These are phyloP conservation scores for Graphiopsis chlorocephala DNA, from an alignment of 2,329 filamentous ascomycete genomes.

Conservation along the genomic window DNA sequence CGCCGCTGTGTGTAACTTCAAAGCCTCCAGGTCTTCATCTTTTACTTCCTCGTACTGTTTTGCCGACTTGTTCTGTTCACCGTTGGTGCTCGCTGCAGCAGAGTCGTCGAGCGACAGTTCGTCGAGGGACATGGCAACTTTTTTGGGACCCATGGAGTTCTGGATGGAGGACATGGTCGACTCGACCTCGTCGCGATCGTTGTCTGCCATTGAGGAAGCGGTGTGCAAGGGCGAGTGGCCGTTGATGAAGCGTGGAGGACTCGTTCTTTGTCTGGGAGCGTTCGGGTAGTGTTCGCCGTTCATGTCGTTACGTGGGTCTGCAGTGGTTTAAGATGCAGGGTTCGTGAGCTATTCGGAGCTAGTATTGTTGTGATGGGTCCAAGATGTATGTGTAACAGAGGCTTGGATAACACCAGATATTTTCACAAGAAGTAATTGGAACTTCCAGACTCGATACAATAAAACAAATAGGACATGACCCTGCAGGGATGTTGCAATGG, in stretches of 20 bases:
- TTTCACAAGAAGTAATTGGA: constrained; percentile 35
- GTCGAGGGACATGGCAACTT: constrained; percentile 46
- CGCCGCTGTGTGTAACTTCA: constrained; percentile 34
- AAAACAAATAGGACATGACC: constrained; percentile 36
- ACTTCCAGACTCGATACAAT: constrained; percentile 33
- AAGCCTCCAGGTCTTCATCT: constrained; percentile 42
- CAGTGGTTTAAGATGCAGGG: not conserved
- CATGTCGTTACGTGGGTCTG: constrained; percentile 36
- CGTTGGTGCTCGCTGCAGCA: not conserved
- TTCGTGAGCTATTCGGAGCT: not conserved
- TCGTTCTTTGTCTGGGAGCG: constrained; percentile 45
- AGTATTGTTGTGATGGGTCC: constrained; percentile 1
- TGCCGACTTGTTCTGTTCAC: constrained; percentile 18
- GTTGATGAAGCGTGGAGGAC: constrained; percentile 58
- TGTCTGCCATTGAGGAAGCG: constrained; percentile 42
- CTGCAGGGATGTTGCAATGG: constrained; percentile 6
- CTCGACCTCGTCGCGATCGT: constrained; percentile 53
- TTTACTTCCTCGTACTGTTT: constrained; percentile 39
- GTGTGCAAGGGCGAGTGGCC: constrained; percentile 50
- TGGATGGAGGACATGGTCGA: constrained; percentile 58
- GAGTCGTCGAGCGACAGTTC: constrained; percentile 21
- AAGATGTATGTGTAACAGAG: not conserved
- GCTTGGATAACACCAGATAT: not conserved
- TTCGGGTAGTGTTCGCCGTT: constrained; percentile 36
- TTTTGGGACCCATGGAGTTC: constrained; percentile 52